phyloP scores from a whole-genome alignment of 1,284 basidiomycete species.

The Naganishia sp. region DNA sequence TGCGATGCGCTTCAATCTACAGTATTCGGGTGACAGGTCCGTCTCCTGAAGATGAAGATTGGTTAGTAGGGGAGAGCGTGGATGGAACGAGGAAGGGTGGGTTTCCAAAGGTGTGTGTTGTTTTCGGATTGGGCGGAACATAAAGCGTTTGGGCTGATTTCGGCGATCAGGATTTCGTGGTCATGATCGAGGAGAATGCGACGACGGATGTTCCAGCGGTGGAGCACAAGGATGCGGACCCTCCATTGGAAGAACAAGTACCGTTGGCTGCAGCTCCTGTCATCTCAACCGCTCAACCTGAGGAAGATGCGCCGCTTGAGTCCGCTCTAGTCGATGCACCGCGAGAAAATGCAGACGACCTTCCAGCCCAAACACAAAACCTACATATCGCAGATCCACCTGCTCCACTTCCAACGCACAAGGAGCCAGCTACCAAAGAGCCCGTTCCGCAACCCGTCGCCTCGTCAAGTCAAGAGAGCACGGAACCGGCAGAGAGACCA shows the following conservation, averaged over 20 bases:
- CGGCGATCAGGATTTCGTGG: conserved; percentile 45
- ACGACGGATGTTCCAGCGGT: background rate
- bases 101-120: conserved; percentile 41
- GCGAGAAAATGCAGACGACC: background rate
- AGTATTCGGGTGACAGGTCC: conserved; percentile 53
- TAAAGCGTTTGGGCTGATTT: conserved; percentile 16
- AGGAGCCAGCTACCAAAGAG: too few relatives aligned
- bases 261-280: too few relatives aligned
- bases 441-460: background rate
- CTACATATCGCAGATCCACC: background rate
- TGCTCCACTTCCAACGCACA: background rate
- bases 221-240: background rate
- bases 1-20: background rate
- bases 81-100: conserved; percentile 50
- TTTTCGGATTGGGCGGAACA: too few relatives aligned
- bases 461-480: background rate
- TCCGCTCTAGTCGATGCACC: background rate
- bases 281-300: too few relatives aligned
- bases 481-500: conserved; percentile 17
- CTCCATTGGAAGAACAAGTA: background rate
- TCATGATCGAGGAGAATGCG: conserved; percentile 38
- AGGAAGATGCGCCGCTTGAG: background rate
- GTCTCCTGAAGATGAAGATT: conserved; percentile 52
- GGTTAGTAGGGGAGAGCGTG: conserved; percentile 50
- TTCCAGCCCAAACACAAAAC: background rate